Evolutionary conservation across 371 early-diverging fungal species (phyloP).

Genomic region (Apophysomyces sp.): DNA sequence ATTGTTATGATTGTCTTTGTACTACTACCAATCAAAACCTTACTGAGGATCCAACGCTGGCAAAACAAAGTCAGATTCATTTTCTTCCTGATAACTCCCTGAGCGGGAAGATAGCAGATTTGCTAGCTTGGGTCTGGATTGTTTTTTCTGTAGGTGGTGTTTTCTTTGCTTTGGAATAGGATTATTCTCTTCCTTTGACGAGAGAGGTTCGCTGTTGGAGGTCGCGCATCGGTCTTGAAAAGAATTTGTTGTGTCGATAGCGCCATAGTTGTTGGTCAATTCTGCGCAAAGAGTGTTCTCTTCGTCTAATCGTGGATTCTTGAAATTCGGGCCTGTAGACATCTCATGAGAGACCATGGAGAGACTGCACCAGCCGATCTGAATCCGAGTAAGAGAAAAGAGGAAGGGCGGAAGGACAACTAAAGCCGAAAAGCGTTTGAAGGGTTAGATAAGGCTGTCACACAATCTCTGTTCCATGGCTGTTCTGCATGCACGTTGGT

Average conservation of each 20-base stretch:
- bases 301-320: neutral
- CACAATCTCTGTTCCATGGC: neutral
- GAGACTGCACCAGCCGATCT: neutral
- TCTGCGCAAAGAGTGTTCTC: neutral
- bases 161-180: neutral
- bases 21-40: slow-evolving; percentile 4
- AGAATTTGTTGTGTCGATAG: neutral
- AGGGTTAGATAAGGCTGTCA: neutral
- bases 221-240: slow-evolving; percentile 51
- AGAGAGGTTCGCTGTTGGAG: slow-evolving; percentile 44
- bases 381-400: neutral
- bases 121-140: slow-evolving; percentile 7
- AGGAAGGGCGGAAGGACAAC: neutral
- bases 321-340: neutral
- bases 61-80: slow-evolving; percentile 33
- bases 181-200: neutral
- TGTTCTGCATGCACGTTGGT: neutral
- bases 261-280: neutral
- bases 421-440: neutral
- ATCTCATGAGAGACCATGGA: neutral
- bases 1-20: neutral
- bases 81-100: slow-evolving; percentile 16
- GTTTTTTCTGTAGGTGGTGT: neutral
- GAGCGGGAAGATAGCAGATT: slow-evolving; percentile 23
- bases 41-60: slow-evolving; percentile 49